Conservation (phyloP, 2,329 filamentous ascomycete species). For the Pestalotiopsis sp. region DNA sequence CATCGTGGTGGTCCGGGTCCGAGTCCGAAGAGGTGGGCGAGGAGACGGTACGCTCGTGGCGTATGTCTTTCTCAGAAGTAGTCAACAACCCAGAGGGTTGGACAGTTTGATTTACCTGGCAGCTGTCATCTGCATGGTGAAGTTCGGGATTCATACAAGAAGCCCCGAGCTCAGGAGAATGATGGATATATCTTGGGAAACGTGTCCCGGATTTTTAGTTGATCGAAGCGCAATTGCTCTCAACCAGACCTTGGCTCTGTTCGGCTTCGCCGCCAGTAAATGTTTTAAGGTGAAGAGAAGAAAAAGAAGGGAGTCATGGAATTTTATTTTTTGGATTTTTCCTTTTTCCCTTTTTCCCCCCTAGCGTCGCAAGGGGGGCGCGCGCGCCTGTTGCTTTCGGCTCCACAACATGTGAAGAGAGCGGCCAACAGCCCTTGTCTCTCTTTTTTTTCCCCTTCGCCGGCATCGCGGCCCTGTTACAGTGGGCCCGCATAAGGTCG, state of each 20-base stretch:
- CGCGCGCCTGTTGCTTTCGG: background rate
- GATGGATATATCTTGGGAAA: background rate
- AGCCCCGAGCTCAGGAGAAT: background rate
- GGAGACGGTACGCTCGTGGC: background rate
- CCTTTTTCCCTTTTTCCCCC: background rate
- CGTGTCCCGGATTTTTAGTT: background rate
- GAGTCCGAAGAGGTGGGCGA: background rate
- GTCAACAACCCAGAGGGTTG: constrained; percentile 11
- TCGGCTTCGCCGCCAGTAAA: background rate
- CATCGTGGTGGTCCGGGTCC: constrained; percentile 8
- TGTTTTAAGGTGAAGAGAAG: background rate
- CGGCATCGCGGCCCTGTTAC: background rate
- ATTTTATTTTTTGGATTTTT: background rate
- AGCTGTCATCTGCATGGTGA: constrained; percentile 17
- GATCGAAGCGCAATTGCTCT: background rate
- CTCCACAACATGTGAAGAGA: background rate
- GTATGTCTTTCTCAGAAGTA: constrained; percentile 3
- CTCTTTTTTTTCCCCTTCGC: background rate
- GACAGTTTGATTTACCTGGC: constrained; percentile 17
- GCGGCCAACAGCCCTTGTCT: background rate
- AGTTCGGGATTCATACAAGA: constrained; percentile 9
- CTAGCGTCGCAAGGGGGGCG: background rate
- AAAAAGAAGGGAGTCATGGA: background rate
- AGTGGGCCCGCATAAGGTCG: background rate
- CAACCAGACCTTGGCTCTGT: background rate